A percentile compares a stretch with the other conserved stretches of the same genome.
Conservation (phyloP, 1,139 yeast species). For the Zygosaccharomyces sapae region DNA sequence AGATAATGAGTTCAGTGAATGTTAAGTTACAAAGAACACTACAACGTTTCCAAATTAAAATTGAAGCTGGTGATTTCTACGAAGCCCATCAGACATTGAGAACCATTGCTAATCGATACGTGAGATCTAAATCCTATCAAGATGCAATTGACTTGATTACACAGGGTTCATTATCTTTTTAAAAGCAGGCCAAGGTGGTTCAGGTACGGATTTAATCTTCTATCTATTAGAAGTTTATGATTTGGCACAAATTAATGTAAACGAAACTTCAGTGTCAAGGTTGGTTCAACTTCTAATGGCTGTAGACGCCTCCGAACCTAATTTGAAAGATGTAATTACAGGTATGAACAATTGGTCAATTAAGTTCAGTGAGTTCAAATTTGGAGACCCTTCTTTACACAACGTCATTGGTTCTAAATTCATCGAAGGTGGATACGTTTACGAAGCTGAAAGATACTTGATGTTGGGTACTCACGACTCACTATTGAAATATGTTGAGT, state of each 20-base stretch:
- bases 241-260: slow-evolving; percentile 45
- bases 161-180: slow-evolving; percentile 68
- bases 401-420: slow-evolving; percentile 69
- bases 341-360: slow-evolving; percentile 64
- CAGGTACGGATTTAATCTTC: slow-evolving; percentile 72
- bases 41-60: slow-evolving; percentile 62
- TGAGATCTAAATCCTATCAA: slow-evolving; percentile 58
- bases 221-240: slow-evolving; percentile 69
- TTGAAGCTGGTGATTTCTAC: slow-evolving; percentile 71
- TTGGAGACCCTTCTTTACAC: slow-evolving; percentile 75
- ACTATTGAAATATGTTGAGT: slow-evolving; percentile 48
- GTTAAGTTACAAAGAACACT: slow-evolving; percentile 56
- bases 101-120: slow-evolving; percentile 81
- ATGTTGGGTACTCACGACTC: slow-evolving; percentile 65
- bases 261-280: slow-evolving; percentile 41
- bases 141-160: slow-evolving; percentile 72
- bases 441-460: slow-evolving; percentile 58
- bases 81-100: slow-evolving; percentile 94
- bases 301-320: slow-evolving; percentile 52
- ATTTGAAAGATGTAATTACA: slow-evolving; percentile 60
- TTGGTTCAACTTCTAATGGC: slow-evolving; percentile 35
- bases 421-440: slow-evolving; percentile 38
- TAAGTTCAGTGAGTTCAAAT: slow-evolving; percentile 45
- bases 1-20: slow-evolving; percentile 18
- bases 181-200: slow-evolving; percentile 67